Base-by-base conservation (phyloP, 352 stramenopile species). In the Globisporangium rhizosaccharum region DNA sequence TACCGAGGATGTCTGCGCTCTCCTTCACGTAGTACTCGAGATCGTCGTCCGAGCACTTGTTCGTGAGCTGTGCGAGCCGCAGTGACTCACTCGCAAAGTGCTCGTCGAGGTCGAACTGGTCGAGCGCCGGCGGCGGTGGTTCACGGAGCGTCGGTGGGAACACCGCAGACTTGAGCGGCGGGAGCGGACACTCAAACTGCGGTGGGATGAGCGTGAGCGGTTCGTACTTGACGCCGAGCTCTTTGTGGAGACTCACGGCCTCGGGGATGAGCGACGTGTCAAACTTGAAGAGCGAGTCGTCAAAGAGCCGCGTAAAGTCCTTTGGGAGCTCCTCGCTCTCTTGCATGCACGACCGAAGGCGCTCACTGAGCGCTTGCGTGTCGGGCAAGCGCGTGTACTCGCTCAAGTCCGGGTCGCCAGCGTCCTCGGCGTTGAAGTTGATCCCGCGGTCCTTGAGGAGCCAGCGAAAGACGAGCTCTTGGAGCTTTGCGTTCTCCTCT, bases 91-190 rank as follows among this genome's bases (percentile, higher is more conserved):
- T 96, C 14, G 94, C 92, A 65, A 98, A 98, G 67, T 98, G 92
- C 68, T 98, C 96, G 67, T 99, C 96, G 18, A 99, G 79, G 79
- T 98, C 93, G 63, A 98, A 98, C 61, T 98, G 90, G 57, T 99
- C 96, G 30, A 99, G 70, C 39, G 91, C 89, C 7, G 96, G 95
- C 10, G 91, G 78, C 26, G 88, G 90, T 11, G 79, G 86, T 56
- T 98, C 91, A 18, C 88, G 84, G 51, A 98, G 74, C 25, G 87
- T 85, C 20, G 96, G 96, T n/a, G 89, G 87, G 58, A 98, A 98
- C 14, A 97, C 90, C 6, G 96, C 93, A 17, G 96, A 91, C 62
- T 92, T 88, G 5, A 98, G 73, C 1, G 91, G 88, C 11, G 95
- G 96, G 25, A 98, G 73, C 23, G 96, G 96, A 30, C 87, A 92